Conservation (phyloP, 1,284 basidiomycete species). For the Sanghuangporus sanghuang region DNA sequence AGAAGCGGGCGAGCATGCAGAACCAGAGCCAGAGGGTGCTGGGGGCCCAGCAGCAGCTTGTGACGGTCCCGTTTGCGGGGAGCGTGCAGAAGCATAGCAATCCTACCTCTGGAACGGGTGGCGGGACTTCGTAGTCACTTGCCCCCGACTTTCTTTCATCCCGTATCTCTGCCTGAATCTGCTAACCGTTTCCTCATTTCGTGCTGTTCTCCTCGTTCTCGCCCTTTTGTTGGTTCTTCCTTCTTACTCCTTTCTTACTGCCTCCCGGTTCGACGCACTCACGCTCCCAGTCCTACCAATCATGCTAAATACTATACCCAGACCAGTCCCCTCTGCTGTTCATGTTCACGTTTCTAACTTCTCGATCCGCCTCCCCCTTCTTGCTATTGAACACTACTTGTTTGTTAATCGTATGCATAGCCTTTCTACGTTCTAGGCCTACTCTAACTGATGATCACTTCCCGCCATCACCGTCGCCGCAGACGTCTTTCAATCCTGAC, state of each 20-base stretch:
- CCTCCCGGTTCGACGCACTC: no score
- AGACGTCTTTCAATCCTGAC: no score
- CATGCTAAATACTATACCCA: no score
- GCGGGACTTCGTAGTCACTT: conserved; percentile 4
- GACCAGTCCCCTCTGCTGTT: neutral
- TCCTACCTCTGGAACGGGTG: neutral
- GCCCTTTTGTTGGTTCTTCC: no score
- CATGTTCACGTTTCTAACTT: neutral
- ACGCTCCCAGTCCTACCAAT: no score
- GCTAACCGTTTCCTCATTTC: neutral
- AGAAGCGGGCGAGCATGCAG: conserved; percentile 16
- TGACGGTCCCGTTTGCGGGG: neutral
- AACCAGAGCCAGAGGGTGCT: neutral
- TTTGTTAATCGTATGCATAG: no score
- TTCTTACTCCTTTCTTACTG: no score
- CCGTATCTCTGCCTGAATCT: neutral
- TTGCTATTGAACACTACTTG: no score
- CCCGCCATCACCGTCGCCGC: no score
- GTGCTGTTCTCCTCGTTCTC: no score
- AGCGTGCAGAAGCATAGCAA: neutral
- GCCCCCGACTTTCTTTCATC: neutral
- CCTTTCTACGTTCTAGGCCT: no score
- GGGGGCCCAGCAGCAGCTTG: neutral
- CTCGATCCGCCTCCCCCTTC: neutral
- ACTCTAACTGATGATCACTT: no score